Conservation (phyloP, 1,139 yeast species). For the Debaryomyces sp. region DNA sequence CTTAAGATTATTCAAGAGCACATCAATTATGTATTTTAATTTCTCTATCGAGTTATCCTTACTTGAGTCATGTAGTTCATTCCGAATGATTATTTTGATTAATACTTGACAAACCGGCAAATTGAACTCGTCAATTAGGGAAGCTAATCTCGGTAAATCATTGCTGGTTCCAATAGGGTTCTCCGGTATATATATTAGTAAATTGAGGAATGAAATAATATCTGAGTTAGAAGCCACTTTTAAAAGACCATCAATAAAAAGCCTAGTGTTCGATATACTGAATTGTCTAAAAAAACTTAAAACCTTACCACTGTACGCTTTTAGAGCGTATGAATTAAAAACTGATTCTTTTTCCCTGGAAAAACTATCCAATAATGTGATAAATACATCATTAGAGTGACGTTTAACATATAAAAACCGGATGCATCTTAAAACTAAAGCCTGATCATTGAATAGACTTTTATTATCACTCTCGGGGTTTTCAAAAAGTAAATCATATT, state of each 20-base stretch:
- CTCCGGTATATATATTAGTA: slow-evolving; percentile 14
- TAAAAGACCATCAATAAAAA: slow-evolving; percentile 26
- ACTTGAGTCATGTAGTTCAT: slow-evolving; percentile 18
- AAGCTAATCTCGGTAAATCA: slow-evolving; percentile 23
- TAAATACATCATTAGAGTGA: slow-evolving; percentile 8
- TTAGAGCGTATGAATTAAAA: slow-evolving; percentile 14
- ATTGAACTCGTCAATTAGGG: slow-evolving; percentile 51
- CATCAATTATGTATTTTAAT: slow-evolving; percentile 33
- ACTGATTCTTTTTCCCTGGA: slow-evolving; percentile 8
- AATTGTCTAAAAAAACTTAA: slow-evolving; percentile 19
- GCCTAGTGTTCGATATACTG: slow-evolving; percentile 24
- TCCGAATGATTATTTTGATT: slow-evolving; percentile 22
- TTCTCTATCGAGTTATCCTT: slow-evolving; percentile 14
- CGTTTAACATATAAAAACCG: slow-evolving; percentile 15
- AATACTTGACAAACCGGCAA: slow-evolving; percentile 55
- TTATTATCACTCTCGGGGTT: slow-evolving; percentile 11
- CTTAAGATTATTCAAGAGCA: slow-evolving; percentile 46
- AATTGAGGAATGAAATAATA: slow-evolving; percentile 25
- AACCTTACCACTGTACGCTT: slow-evolving; percentile 10
- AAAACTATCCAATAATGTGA: slow-evolving; percentile 15
- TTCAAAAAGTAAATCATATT: slow-evolving; percentile 22
- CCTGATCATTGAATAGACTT: slow-evolving; percentile 16
- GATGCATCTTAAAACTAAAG: slow-evolving; percentile 17
- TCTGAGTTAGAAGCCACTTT: slow-evolving; percentile 22
- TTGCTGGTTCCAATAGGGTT: slow-evolving; percentile 14